Conservation (phyloP, 2,329 filamentous ascomycete species). For the Fusarium sp. region DNA sequence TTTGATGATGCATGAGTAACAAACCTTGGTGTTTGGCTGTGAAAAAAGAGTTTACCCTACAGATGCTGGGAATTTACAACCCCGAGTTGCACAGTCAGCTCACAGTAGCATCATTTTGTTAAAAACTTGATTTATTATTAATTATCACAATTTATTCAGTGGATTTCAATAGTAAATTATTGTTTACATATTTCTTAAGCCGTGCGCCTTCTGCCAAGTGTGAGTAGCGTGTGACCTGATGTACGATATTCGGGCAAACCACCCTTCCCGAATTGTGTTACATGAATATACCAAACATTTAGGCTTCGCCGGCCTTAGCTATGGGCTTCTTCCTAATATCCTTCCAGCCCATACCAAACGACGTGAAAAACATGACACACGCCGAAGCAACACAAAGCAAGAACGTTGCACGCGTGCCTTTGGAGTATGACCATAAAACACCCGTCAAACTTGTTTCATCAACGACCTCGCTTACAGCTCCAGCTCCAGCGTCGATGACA, state of each 20-base stretch:
- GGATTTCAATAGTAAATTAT: not conserved
- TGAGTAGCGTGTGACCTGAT: not conserved
- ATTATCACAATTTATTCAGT: not conserved
- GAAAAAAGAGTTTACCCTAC: constrained; percentile 19
- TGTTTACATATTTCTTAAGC: not conserved
- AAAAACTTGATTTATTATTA: not conserved
- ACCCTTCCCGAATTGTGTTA: no score
- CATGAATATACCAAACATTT: not conserved
- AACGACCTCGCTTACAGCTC: constrained; percentile 52
- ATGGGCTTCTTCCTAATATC: constrained; percentile 55
- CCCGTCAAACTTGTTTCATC: constrained; percentile 46
- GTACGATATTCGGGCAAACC: not conserved
- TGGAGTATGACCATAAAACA: constrained; percentile 56
- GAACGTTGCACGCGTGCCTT: constrained; percentile 49
- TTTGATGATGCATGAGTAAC: constrained; percentile 19
- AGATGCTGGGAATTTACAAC: not conserved
- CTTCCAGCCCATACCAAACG: constrained; percentile 60
- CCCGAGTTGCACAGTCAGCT: not conserved
- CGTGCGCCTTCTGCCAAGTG: not conserved
- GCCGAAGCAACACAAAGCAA: constrained; percentile 50
- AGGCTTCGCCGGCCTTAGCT: constrained; percentile 30
- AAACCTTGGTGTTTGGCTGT: not conserved
- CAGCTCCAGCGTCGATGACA: constrained; percentile 58
- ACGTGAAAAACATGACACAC: constrained; percentile 48
- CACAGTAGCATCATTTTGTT: not conserved